Evolutionary conservation across 2,329 filamentous ascomycete genomes (phyloP).

Genomic region (Fusarium nygamai): DNA sequence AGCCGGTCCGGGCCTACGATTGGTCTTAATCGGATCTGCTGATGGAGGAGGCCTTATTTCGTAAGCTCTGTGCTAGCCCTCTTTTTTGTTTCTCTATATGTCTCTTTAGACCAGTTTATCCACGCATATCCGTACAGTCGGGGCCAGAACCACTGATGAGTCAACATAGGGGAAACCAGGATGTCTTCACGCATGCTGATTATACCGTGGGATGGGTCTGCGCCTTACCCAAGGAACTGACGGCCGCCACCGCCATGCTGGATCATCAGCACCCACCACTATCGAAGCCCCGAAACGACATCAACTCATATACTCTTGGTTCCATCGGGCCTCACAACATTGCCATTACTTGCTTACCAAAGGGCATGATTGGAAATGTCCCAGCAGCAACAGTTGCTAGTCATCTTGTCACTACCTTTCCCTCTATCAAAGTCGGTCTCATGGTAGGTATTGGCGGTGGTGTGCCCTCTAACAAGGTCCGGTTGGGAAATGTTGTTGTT

Average conservation of each 20-base stretch:
- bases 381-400: background rate
- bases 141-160: background rate
- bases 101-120: accelerated
- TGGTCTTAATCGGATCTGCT: background rate
- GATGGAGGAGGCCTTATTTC: background rate
- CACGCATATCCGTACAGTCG: background rate
- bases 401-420: background rate
- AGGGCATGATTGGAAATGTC: background rate
- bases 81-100: background rate
- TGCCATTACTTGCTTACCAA: background rate
- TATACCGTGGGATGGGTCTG: background rate
- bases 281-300: background rate
- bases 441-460: background rate
- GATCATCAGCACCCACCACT: background rate
- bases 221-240: background rate
- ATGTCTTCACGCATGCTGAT: background rate
- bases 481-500: background rate
- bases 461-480: background rate
- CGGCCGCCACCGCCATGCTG: background rate
- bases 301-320: background rate
- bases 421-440: background rate
- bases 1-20: background rate
- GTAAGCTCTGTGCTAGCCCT: background rate
- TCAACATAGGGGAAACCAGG: no score
- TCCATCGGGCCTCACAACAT: background rate